phyloP scores from a whole-genome alignment of 139 green algal species.

The Chlorella sp. region DNA sequence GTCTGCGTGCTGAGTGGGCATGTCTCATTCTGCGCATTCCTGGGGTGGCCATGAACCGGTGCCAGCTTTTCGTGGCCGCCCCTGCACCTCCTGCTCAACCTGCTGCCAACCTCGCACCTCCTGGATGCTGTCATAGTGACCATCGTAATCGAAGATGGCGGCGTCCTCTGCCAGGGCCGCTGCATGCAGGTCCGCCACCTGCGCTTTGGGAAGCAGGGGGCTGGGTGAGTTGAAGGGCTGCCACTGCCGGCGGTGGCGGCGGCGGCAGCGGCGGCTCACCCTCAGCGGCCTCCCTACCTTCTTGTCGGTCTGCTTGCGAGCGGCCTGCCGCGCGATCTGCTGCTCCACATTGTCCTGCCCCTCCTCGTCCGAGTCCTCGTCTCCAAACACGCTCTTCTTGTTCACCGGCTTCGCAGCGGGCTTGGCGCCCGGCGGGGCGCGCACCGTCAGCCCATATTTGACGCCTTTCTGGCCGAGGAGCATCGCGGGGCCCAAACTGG shows the following conservation, averaged over 20 bases:
- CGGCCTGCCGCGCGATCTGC: constrained; percentile 71
- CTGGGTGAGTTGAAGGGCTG: not conserved
- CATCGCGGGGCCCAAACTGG: not conserved
- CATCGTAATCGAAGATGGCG: constrained; percentile 95
- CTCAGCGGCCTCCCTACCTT: constrained; percentile 43
- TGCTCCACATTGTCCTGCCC: constrained; percentile 65
- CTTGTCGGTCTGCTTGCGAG: constrained; percentile 65
- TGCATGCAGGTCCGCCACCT: constrained; percentile 82
- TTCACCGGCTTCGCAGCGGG: not conserved
- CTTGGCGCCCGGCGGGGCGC: constrained; percentile 43
- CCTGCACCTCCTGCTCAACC: not conserved
- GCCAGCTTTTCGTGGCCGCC: too few species aligned
- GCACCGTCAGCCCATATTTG: constrained; percentile 78
- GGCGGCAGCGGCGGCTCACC: not conserved
- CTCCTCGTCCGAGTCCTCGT: constrained; percentile 64
- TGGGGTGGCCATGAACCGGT: not conserved
- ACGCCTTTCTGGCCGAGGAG: constrained; percentile 78
- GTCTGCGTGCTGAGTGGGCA: not conserved
- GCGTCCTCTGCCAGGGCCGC: constrained; percentile 89
- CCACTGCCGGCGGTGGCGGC: not conserved
- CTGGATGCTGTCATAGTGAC: constrained; percentile 88
- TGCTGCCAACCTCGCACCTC: not conserved
- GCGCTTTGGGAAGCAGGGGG: not conserved
- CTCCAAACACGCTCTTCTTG: constrained; percentile 62
- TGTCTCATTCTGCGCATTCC: not conserved